Evolutionary conservation across 2,329 filamentous ascomycete species (phyloP).

Genomic region (Volutella citrinella): DNA sequence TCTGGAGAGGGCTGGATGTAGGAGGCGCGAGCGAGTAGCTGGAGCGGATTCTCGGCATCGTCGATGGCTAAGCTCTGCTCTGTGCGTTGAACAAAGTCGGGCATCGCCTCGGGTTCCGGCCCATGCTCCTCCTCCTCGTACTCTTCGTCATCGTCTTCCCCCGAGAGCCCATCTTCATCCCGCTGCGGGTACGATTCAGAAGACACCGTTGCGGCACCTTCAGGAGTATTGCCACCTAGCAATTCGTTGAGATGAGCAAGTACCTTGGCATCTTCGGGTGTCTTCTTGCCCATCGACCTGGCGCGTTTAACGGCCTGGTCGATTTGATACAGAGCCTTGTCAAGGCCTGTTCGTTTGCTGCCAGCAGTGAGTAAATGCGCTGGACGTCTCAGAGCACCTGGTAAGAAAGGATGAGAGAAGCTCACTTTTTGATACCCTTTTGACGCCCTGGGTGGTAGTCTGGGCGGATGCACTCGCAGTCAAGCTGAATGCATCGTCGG

Average conservation of each 20-base stretch:
- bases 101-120: constrained; percentile 21
- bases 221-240: constrained; percentile 29
- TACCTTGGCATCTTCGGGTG: constrained; percentile 43
- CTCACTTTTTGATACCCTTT: constrained; percentile 74
- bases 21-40: constrained; percentile 69
- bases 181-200: constrained; percentile 12
- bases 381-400: not conserved
- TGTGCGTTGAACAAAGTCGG: constrained; percentile 25
- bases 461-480: constrained; percentile 63
- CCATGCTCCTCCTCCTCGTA: constrained; percentile 27
- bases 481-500: constrained; percentile 57
- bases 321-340: constrained; percentile 72
- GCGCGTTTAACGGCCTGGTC: constrained; percentile 65
- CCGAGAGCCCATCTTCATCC: constrained; percentile 31
- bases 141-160: constrained; percentile 30
- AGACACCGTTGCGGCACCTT: constrained; percentile 16
- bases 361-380: constrained; percentile 7
- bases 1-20: constrained; percentile 58
- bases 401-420: not conserved
- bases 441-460: constrained; percentile 71
- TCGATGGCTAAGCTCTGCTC: constrained; percentile 61
- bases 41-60: constrained; percentile 72
- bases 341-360: constrained; percentile 71
- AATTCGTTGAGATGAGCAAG: constrained; percentile 42
- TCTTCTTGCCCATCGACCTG: constrained; percentile 39